Evolutionary conservation across 768 basidiomycete species (phyloP), one percentile per base, ranked within the genome.

Genomic region (Lactarius deliciosus): DNA sequence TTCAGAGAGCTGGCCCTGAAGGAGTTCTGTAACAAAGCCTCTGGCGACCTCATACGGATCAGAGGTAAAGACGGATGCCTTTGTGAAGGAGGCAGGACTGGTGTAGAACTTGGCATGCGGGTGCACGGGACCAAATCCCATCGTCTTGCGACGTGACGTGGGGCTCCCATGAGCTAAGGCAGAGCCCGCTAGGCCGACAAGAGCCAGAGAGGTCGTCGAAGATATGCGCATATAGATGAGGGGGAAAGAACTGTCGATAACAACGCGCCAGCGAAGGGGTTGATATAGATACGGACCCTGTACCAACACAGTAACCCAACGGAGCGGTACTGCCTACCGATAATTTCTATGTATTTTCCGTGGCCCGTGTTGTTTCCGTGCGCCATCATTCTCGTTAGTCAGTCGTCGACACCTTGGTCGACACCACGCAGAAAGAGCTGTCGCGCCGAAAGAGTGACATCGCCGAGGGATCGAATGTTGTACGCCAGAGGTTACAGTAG

Each of bases 51-150:
- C 81, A 45, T 80, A 74, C 9, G 90, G 86, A 72, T 87, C 82
- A 47, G 77, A 75, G 45, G 66, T 41, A 13, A 64, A 43, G 41
- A 61, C 41, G 25, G 72, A 73, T 25, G 62, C 43, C 70, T 69
- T 64, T 50, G 70, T 20, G 54, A 66, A 57, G 69, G 70, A 65
- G 68, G 87, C 76, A 11, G 83, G 80, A 63, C 73, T 81, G 7
- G 86, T 78, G 63, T 79, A 76, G 78, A 88, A 92, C 57, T 83
- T 83, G 8, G 89, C 88, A 71, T 93, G 89, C 4, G 86, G 84
- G 68, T 88, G 88, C 20, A 82, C 78, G 5, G 94, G 94, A 1
- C 96, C 96, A 74, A 96, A 97, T 28, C 89, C 88, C 63, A 98
- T 83, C 0, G 96, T 85, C 89, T 97, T 97, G 73, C 96, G 87